Evolutionary conservation across 495 filamentous ascomycete species (phyloP), one percentile per base, ranked within the genome.

Genomic region (Amorphotheca resinae): DNA sequence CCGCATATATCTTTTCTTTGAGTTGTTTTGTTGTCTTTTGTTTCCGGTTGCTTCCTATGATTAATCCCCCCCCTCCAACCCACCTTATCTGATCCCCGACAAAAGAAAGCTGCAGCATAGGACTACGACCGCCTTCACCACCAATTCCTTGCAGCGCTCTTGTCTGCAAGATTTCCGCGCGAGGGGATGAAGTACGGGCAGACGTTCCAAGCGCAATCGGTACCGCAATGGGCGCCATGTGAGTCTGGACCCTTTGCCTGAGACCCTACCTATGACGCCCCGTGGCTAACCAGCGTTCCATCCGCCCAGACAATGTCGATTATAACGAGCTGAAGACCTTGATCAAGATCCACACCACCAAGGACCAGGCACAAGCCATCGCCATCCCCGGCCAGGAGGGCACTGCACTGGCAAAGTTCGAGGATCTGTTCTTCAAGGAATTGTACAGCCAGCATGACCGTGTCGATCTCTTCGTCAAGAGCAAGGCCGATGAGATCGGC

Each of bases 291-390:
- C 33, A 16, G 11, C 18, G 33, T 22, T 25, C 25, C 22, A 17
- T 26, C 21, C 36, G 7, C 30, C 22, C 44, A 76, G 72, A 82
- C 55, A 86, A 86, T 58, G 70, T 86, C 55, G 80, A 84, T 59
- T 86, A 86, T 59, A 80, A 84, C 50, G 77, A 79, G 40, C 64
- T 86, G 38, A 86, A 86, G 61, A 70, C 74, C 49, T 57, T 79
- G 52, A 84, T 86, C 64, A 84, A 84, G 59, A 65, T 64, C 38
- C 67, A 79, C 53, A 86, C 81, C 0, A 76, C 74, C 15, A 65
- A 63, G 28, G 63, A 63, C 33, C 71, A 73, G 48, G 74, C 69
- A 23, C 69, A 73, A n/a, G 72, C 78, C 12, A 67, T 80, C 20
- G 60, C 78, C 7, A 82, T 86, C 32, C 79, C 80, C 0, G 80